Base-by-base conservation (phyloP, 176 grass and related monocot genomes). In the Tillandsia fasciculata region DNA sequence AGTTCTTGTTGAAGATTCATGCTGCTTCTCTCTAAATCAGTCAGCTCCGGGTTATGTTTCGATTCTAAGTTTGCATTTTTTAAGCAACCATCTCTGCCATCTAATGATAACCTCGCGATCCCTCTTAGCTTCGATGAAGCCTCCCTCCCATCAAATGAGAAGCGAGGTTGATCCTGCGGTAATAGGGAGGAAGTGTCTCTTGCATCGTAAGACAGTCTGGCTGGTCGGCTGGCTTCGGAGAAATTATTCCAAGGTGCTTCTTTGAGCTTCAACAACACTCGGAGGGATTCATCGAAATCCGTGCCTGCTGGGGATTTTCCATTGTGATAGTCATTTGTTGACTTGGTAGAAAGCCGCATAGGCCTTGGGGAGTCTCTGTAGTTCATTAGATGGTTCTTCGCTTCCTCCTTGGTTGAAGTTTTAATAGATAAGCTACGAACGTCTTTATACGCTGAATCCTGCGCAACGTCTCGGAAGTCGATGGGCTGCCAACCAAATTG, bases 401-500 rank as follows among this genome's bases (percentile, higher is more conserved):
- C 74, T 52, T 73, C 87, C 81, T 92, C 83, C 59, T 74, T 79
- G 3, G 49, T 76, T 49, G 71, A 88, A 49, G 76, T 79, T 88
- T 81, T 88, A 50, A 75, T 51, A 22, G 91, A 84, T 48, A 82
- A 86, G 72, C 73, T 77, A 73, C n/a, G 77, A 57, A 18, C 66
- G 76, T 96, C 87, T 87, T 75, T 89, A 64, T 96, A 71, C 26
- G 90, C 90, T 1, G 88, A 96, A 75, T 87, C 94, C 77, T 93
- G 93, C 27, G 90, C 78, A 5, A 99, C 82, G 87, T 88, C 86
- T 82, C 74, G 77, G 77, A 90, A 89, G 74, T 83, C 86, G 70
- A 87, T 58, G 64, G 73, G 78, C 67, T 10, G 74, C 48, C 52
- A 53, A 49, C 76, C 76, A 23, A 75, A 74, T 74, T 82, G 78